Percentiles rank a stretch among this genome's conserved stretches.
These are phyloP conservation scores for Populus hybrid DNA, from an alignment of 441 rosid genomes.

Conservation along the genomic window DNA sequence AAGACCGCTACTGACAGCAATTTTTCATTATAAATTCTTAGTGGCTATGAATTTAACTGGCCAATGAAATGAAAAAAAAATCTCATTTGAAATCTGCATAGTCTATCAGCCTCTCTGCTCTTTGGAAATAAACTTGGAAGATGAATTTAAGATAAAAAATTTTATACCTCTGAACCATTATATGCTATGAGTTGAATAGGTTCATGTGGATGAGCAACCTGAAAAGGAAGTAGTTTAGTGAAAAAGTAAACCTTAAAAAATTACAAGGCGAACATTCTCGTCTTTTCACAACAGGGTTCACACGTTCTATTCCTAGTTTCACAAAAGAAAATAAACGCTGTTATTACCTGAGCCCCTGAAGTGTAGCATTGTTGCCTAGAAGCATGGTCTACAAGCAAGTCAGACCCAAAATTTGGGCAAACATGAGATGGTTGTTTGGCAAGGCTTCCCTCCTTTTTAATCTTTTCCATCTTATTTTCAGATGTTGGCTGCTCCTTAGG, in stretches of 20 bases:
- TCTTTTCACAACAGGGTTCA: constrained; percentile 2
- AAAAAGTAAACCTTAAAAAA: constrained; percentile 11
- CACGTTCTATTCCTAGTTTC: not conserved
- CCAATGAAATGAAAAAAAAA: not conserved
- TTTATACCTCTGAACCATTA: constrained; percentile 27
- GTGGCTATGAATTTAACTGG: not conserved
- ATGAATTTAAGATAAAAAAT: not conserved
- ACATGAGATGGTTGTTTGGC: constrained; percentile 16
- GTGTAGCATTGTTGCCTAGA: constrained; percentile 20
- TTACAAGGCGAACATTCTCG: constrained; percentile 1
- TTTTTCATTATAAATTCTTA: not conserved
- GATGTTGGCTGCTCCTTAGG: constrained; percentile 18
- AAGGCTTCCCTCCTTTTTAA: constrained; percentile 13
- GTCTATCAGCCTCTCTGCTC: not conserved
- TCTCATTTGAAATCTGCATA: not conserved
- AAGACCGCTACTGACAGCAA: not conserved
- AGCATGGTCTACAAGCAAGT: constrained; percentile 18
- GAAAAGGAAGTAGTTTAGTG: constrained; percentile 18
- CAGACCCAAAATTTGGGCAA: constrained; percentile 19
- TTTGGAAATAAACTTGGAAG: not conserved
- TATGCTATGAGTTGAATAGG: constrained; percentile 10
- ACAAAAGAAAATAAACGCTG: constrained; percentile 7
- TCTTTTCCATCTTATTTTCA: constrained; percentile 8
- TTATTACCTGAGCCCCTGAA: constrained; percentile 32
- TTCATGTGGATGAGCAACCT: constrained; percentile 19